phyloP scores from a whole-genome alignment of 2,329 filamentous ascomycete species.

The Pseudovirgaria hyperparasitica region DNA sequence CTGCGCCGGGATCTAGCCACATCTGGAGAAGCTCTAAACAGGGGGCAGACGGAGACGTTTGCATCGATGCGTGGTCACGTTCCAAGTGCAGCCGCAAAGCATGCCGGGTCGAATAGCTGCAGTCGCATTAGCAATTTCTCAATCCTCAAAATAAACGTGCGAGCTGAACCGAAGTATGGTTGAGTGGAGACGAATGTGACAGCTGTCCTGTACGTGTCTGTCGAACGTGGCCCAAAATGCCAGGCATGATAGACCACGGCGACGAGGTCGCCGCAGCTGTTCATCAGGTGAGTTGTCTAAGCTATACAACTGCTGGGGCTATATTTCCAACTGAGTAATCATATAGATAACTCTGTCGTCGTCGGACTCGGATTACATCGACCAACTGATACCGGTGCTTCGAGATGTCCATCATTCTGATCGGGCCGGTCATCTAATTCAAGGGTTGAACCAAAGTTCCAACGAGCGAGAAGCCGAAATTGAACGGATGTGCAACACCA shows the following conservation, averaged over 20 bases:
- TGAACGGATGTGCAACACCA: slow-evolving; percentile 84
- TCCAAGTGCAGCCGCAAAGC: too few species aligned
- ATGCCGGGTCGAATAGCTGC: too few species aligned
- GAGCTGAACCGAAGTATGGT: too few species aligned
- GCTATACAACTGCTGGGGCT: slow-evolving; percentile 3
- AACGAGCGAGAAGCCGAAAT: slow-evolving; percentile 83
- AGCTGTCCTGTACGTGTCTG: too few species aligned
- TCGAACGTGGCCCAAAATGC: too few species aligned
- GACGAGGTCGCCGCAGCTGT: slow-evolving; percentile 36
- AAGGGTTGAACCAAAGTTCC: slow-evolving; percentile 69
- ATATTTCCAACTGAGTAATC: slow-evolving; percentile 4
- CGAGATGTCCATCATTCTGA: slow-evolving; percentile 76
- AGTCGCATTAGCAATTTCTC: too few species aligned
- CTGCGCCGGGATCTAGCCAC: too few species aligned
- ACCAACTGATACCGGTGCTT: slow-evolving; percentile 86
- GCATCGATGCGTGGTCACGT: too few species aligned
- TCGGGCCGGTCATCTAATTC: slow-evolving; percentile 58
- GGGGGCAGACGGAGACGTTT: too few species aligned
- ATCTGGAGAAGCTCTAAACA: too few species aligned
- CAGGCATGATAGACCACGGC: slow-evolving; percentile 27
- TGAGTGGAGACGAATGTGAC: too few species aligned
- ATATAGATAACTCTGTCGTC: slow-evolving; percentile 79
- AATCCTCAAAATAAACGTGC: too few species aligned
- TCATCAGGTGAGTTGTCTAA: slow-evolving; percentile 31
- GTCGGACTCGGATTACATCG: slow-evolving; percentile 85